A percentile compares a stretch with the other conserved stretches of the same genome.
Conservation (phyloP, 2,329 filamentous ascomycete species). For the Alternaria sp. region DNA sequence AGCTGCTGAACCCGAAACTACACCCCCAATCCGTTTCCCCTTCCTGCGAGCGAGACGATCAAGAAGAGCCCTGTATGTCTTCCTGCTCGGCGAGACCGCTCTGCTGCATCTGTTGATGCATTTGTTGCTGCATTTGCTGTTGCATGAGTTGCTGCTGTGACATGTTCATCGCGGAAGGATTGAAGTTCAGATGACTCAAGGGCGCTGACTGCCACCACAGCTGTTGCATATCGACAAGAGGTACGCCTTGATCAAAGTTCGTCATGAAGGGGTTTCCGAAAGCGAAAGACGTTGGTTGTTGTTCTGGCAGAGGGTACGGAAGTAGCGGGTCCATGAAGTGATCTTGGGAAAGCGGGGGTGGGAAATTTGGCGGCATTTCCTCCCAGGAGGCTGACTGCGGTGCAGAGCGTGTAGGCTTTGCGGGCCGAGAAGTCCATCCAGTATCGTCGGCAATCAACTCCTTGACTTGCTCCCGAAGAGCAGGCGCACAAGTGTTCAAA, state of each 20-base stretch:
- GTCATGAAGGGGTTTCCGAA: slow-evolving; percentile 34
- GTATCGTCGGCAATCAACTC: slow-evolving; percentile 15
- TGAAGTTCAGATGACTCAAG: neutral
- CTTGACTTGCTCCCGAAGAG: slow-evolving; percentile 16
- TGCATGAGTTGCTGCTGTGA: slow-evolving; percentile 5
- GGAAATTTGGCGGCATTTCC: neutral
- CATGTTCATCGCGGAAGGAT: neutral
- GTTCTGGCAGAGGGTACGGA: neutral
- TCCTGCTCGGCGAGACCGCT: neutral
- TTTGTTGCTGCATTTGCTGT: slow-evolving; percentile 3
- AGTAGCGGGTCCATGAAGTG: neutral
- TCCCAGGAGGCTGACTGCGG: neutral
- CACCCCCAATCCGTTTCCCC: too few relatives aligned
- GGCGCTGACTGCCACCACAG: slow-evolving; percentile 11
- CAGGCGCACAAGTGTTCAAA: slow-evolving; percentile 18
- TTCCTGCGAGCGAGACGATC: neutral
- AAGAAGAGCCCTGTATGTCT: neutral
- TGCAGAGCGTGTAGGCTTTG: neutral
- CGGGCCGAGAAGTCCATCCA: neutral
- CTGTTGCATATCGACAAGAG: slow-evolving; percentile 17
- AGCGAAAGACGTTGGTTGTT: neutral
- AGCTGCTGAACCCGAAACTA: neutral
- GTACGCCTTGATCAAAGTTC: slow-evolving; percentile 25
- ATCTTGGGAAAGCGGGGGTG: neutral
- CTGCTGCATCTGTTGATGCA: slow-evolving; percentile 1